Conservation (phyloP, 2,329 filamentous ascomycete species). For the Lizonia empirigonia region DNA sequence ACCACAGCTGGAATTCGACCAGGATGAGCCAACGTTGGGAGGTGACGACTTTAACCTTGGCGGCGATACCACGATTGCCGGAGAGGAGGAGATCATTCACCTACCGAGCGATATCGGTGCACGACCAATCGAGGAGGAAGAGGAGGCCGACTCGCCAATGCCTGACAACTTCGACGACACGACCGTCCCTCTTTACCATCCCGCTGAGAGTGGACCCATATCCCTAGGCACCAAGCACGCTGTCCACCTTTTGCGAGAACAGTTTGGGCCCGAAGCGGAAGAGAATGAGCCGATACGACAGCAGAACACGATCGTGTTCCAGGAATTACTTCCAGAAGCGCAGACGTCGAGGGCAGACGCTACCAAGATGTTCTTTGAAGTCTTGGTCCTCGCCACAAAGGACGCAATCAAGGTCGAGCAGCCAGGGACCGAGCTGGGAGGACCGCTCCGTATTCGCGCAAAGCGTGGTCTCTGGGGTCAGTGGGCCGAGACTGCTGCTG, state of each 20-base stretch:
- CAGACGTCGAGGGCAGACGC: constrained; percentile 85
- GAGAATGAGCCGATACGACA: constrained; percentile 72
- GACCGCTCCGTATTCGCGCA: constrained; percentile 79
- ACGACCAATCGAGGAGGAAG: constrained; percentile 34
- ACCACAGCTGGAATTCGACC: constrained; percentile 66
- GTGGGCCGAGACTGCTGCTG: constrained; percentile 75
- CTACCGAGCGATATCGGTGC: constrained; percentile 35
- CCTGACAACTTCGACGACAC: constrained; percentile 77
- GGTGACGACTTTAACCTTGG: constrained; percentile 52
- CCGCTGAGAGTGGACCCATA: constrained; percentile 82
- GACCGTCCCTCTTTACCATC: constrained; percentile 74
- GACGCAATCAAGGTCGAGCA: constrained; percentile 98
- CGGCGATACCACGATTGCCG: constrained; percentile 37
- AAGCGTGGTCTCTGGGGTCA: constrained; percentile 97
- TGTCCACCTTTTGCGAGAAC: constrained; percentile 89
- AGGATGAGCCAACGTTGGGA: constrained; percentile 56
- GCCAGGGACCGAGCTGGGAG: constrained; percentile 70
- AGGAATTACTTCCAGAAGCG: constrained; percentile 83
- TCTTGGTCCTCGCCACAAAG: constrained; percentile 93
- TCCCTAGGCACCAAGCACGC: constrained; percentile 93
- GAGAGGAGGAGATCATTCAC: constrained; percentile 36
- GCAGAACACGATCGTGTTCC: constrained; percentile 81
- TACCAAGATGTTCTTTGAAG: constrained; percentile 99
- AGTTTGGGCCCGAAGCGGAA: constrained; percentile 77
- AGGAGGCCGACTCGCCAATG: constrained; percentile 43